phyloP scores from a whole-genome alignment of 2,329 filamentous ascomycete genomes.

The Ceratocystis papillata region DNA sequence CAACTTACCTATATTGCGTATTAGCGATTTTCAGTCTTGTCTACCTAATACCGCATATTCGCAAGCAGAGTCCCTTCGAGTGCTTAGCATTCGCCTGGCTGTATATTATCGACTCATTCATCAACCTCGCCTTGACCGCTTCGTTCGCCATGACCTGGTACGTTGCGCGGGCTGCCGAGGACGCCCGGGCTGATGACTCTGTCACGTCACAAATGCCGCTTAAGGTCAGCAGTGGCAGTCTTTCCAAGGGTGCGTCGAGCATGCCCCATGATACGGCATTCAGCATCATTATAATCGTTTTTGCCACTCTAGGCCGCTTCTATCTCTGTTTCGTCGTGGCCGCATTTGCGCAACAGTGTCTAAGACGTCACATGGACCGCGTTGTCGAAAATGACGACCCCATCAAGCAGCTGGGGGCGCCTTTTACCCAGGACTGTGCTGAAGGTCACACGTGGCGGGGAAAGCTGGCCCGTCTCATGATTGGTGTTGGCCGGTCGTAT shows the following conservation, averaged over 20 bases:
- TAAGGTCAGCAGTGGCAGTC: slow-evolving; percentile 18
- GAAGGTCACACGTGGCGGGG: slow-evolving; percentile 72
- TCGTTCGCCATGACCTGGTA: slow-evolving; percentile 82
- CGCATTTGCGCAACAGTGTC: slow-evolving; percentile 65
- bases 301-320: slow-evolving; percentile 62
- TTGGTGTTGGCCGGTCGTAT: slow-evolving; percentile 61
- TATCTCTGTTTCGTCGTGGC: slow-evolving; percentile 81
- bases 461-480: slow-evolving; percentile 66
- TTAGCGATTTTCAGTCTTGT: slow-evolving; percentile 55
- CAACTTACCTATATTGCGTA: slow-evolving; percentile 85
- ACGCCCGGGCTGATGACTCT: slow-evolving; percentile 21
- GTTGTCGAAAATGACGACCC: slow-evolving; percentile 20
- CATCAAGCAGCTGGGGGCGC: slow-evolving; percentile 36
- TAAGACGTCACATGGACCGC: slow-evolving; percentile 50
- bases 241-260: slow-evolving; percentile 17
- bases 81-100: slow-evolving; percentile 73
- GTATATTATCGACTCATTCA: slow-evolving; percentile 68
- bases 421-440: slow-evolving; percentile 57
- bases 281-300: slow-evolving; percentile 64
- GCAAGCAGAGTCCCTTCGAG: slow-evolving; percentile 65
- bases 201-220: slow-evolving; percentile 23
- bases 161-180: slow-evolving; percentile 46
- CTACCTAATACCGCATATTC: slow-evolving; percentile 68
- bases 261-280: slow-evolving; percentile 52
- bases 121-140: slow-evolving; percentile 73